Base-by-base conservation (phyloP, 2,329 filamentous ascomycete genomes). In the Xenoacremonium recifei region DNA sequence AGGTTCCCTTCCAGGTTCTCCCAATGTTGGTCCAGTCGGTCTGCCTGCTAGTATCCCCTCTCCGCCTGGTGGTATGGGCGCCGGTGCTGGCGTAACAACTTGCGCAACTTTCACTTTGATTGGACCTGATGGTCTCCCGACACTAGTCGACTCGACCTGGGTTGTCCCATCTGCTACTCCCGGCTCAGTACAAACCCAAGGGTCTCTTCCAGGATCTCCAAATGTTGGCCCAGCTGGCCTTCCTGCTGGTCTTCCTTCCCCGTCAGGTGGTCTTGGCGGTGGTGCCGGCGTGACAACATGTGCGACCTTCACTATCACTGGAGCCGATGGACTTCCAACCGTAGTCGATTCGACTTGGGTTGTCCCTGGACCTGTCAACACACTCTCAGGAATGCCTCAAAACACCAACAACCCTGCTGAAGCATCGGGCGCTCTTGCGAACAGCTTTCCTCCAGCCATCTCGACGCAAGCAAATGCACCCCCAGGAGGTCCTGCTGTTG, bases 311-410 rank as follows among this genome's bases (percentile, higher is more conserved):
- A 59, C 56, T 23, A 42, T 44, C 17, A 53, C 42, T 37, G 56
- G 55, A 27, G 11, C 45, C 2, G 39, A 58, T 42, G 55, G 55
- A 7, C 38, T 54, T 34, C 53, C 58, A 6, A 64, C 60, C 19
- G 47, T 62, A 21, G 43, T 61, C n/a, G 60, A 65, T 21, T 58
- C 62, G 5, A 66, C 63, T 10, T 54, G 57, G 44, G 48, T 62
- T n/a, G 43, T 63, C 17, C 53, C 58, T 31, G 51, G 47, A 16
- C 58, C 53, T 42, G 40, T 42, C 29, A 49, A 45, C 18, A 49
- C 58, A 15, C 52, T 54, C 4, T 40, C 51, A 3, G 45, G 40
- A 21, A 25, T 50, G 21, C 41, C 39, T 10, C 39, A 31, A 15
- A 42, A 18, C 15, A 38, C 48, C 31, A 37, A 27, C 9, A 23